phyloP scores from a whole-genome alignment of 164 flowering plant species.

The Macadamia tetraphylla region DNA sequence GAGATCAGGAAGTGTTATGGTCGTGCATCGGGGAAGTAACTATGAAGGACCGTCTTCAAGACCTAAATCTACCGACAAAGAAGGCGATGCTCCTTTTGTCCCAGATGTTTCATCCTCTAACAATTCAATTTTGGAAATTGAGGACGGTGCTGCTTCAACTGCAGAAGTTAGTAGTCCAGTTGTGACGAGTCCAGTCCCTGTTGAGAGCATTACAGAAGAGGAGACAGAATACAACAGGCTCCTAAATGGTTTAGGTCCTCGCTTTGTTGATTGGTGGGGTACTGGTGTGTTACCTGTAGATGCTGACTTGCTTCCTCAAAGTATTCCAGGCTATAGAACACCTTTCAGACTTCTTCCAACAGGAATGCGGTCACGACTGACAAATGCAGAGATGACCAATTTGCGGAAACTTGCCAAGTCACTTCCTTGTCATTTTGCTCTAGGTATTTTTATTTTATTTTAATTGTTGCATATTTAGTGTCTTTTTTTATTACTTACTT shows the following conservation, averaged over 20 bases:
- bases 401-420: conserved; percentile 75
- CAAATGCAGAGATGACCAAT: conserved; percentile 87
- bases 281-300: conserved; percentile 91
- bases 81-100: conserved; percentile 45
- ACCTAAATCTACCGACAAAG: conserved; percentile 22
- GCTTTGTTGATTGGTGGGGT: conserved; percentile 99
- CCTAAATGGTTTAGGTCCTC: conserved; percentile 90
- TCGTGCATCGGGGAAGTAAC: conserved; percentile 77
- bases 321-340: conserved; percentile 80
- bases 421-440: conserved; percentile 98
- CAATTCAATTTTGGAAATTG: conserved; percentile 9
- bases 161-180: conserved; percentile 24
- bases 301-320: conserved; percentile 88
- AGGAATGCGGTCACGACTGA: conserved; percentile 78
- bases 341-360: conserved; percentile 91
- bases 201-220: conserved; percentile 57
- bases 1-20: conserved; percentile 97
- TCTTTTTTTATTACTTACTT: neutral
- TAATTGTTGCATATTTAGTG: neutral
- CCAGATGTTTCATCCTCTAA: conserved; percentile 58
- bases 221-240: conserved; percentile 67
- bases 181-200: conserved; percentile 13
- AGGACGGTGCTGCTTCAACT: conserved; percentile 14
- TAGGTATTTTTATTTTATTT: conserved; percentile 47
- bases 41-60: conserved; percentile 65